Conservation (phyloP, 1,284 basidiomycete species). For the Trametes sp. region DNA sequence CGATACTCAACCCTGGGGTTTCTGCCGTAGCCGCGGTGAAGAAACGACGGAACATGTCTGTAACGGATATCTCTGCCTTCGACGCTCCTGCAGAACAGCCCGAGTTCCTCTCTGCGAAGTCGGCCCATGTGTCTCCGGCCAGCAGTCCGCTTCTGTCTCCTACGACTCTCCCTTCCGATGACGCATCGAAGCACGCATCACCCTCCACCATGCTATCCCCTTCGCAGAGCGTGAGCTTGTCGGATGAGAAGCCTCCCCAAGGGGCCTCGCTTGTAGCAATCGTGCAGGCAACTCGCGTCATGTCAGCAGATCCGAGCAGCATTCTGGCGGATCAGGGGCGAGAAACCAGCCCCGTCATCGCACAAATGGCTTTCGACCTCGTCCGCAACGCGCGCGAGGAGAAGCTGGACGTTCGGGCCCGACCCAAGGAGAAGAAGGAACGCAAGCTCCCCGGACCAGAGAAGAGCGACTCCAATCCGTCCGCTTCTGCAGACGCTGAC, state of each 20-base stretch:
- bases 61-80: conserved; percentile 34
- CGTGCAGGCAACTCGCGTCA: conserved; percentile 85
- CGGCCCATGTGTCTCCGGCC: conserved; percentile 35
- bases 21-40: conserved; percentile 34
- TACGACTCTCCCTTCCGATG: conserved; percentile 31
- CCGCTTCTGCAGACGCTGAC: conserved; percentile 17
- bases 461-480: conserved; percentile 14
- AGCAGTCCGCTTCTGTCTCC: conserved; percentile 33
- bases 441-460: conserved; percentile 24
- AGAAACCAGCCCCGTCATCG: conserved; percentile 68
- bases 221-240: conserved; percentile 30
- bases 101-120: conserved; percentile 18
- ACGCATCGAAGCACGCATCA: conserved; percentile 25
- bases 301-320: conserved; percentile 82
- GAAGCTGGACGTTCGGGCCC: conserved; percentile 63
- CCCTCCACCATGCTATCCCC: conserved; percentile 25
- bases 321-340: conserved; percentile 74
- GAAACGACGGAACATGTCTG: conserved; percentile 43
- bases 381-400: conserved; percentile 78
- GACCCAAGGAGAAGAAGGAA: conserved; percentile 56
- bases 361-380: conserved; percentile 73
- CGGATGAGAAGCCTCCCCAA: conserved; percentile 52
- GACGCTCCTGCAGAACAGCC: conserved; percentile 20
- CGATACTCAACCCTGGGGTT: conserved; percentile 60
- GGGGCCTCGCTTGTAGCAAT: conserved; percentile 77